These are phyloP conservation scores for Colletotrichum tamarilloi DNA, from an alignment of 2,329 filamentous ascomycete species.

Conservation along the genomic window DNA sequence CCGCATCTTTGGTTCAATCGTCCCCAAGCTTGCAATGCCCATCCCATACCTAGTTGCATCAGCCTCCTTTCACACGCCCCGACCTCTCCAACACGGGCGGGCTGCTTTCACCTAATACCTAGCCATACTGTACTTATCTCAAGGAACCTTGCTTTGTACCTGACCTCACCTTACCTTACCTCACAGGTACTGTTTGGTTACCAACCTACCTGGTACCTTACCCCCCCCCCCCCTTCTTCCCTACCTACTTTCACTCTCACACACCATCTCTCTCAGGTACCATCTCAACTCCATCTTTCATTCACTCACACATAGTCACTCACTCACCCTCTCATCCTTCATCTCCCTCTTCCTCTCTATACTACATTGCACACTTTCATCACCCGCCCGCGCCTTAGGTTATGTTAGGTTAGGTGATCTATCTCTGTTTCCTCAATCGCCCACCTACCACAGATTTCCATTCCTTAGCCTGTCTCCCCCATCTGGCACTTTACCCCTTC, in stretches of 20 bases:
- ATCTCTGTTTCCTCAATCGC: not conserved
- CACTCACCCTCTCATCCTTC: not conserved
- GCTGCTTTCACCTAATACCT: not conserved
- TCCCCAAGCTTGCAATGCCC: not conserved
- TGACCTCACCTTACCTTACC: not conserved
- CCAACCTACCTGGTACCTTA: not conserved
- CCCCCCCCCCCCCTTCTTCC: not conserved
- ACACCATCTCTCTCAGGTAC: not conserved
- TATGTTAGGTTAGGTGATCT: not conserved
- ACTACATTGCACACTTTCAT: not conserved
- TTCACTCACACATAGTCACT: not conserved
- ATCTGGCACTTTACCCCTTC: conserved; percentile 35
- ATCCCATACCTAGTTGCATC: conserved; percentile 17
- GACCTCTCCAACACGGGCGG: not conserved
- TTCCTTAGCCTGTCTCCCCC: conserved; percentile 44
- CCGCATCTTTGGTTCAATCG: not conserved
- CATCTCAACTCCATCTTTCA: not conserved
- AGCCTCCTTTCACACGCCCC: conserved; percentile 1
- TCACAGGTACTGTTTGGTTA: not conserved
- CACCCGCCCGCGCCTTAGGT: conserved; percentile 4
- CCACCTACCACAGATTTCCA: conserved; percentile 10
- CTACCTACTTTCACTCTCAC: not conserved
- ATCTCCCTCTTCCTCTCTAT: not conserved
- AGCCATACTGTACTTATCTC: not conserved
- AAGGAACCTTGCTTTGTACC: not conserved